Evolutionary conservation across 352 stramenopile genomes (phyloP).

Genomic region (Phytophthora niederhauseri): DNA sequence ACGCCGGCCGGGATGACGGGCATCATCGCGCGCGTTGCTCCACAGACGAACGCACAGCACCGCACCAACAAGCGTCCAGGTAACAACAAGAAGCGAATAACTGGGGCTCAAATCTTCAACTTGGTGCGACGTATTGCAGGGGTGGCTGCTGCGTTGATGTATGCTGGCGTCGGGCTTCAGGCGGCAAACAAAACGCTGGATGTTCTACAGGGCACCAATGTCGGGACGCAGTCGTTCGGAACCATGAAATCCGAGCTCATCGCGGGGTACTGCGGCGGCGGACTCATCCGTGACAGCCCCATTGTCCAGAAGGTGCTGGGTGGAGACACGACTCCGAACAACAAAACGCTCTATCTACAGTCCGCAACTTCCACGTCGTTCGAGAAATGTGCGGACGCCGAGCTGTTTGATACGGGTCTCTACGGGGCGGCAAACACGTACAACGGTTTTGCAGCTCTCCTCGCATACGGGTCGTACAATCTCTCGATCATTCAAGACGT

Average conservation of each 20-base stretch:
- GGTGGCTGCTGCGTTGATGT: conserved; percentile 30
- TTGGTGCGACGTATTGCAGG: conserved; percentile 31
- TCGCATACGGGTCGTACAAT: conserved; percentile 36
- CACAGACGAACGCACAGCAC: conserved; percentile 3
- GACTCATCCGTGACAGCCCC: conserved; percentile 38
- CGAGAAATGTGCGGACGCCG: conserved; percentile 15
- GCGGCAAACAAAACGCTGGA: conserved; percentile 21
- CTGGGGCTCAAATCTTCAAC: conserved; percentile 29
- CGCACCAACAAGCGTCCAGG: conserved; percentile 12
- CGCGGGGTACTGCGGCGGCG: conserved; percentile 27
- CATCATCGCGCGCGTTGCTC: conserved; percentile 24
- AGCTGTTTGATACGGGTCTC: conserved; percentile 24
- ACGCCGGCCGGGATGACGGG: conserved; percentile 16
- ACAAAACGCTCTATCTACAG: conserved; percentile 42
- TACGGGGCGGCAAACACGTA: conserved; percentile 33
- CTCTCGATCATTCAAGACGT: conserved; percentile 36
- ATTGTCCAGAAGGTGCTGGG: conserved; percentile 34
- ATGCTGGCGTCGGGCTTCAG: conserved; percentile 23
- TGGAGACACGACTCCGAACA: conserved; percentile 35
- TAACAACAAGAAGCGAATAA: conserved; percentile 32
- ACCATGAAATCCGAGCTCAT: conserved; percentile 36
- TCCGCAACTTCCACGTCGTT: conserved; percentile 23
- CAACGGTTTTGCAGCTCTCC: conserved; percentile 20
- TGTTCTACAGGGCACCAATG: conserved; percentile 22
- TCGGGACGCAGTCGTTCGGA: conserved; percentile 26